A percentile compares a stretch with the other conserved stretches of the same genome.
These are phyloP conservation scores for Ganoderma leucocontextum DNA, from an alignment of 1,284 basidiomycete genomes.

Conservation along the genomic window DNA sequence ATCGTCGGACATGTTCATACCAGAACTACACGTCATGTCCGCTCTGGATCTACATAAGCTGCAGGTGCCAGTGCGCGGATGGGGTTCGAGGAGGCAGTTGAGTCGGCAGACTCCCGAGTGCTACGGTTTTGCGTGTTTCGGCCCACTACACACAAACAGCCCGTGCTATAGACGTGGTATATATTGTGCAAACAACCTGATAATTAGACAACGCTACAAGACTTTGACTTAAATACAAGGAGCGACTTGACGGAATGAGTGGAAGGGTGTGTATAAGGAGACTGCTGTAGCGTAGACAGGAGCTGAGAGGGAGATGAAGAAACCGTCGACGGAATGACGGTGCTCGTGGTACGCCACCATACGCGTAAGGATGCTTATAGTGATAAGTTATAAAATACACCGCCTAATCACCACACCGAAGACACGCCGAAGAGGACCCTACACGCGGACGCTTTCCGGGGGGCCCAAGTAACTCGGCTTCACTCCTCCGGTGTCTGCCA, in stretches of 20 bases:
- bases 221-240: neutral
- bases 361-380: neutral
- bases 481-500: constrained; percentile 62
- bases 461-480: constrained; percentile 66
- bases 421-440: neutral
- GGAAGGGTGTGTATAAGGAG: neutral
- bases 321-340: neutral
- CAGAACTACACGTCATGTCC: too few relatives aligned
- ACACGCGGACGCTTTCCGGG: constrained; percentile 58
- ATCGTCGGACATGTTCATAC: too few relatives aligned
- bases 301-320: neutral
- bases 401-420: neutral
- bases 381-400: neutral
- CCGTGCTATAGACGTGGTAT: too few relatives aligned
- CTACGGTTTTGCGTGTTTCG: too few relatives aligned
- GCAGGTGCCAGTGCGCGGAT: too few relatives aligned
- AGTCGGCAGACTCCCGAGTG: too few relatives aligned
- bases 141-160: too few relatives aligned
- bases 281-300: neutral
- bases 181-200: neutral
- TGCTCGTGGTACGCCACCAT: neutral
- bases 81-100: too few relatives aligned
- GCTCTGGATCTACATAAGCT: too few relatives aligned
- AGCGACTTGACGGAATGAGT: neutral
- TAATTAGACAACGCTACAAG: neutral